These are phyloP conservation scores for Stellera chamaejasme DNA, from an alignment of 345 rosid species.

Conservation along the genomic window DNA sequence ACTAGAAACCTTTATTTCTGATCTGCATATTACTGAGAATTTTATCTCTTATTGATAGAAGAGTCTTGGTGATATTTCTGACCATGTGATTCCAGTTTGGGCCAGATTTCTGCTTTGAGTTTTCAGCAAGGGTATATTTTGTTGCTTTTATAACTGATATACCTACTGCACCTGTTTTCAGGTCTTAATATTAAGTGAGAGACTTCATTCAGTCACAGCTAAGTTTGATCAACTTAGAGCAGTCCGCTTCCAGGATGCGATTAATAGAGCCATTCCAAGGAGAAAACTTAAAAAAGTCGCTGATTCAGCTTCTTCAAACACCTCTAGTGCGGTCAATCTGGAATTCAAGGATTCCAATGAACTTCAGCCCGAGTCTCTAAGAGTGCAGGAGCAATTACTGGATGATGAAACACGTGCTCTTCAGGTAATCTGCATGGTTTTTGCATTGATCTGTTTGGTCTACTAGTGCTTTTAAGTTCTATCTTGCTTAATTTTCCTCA, in stretches of 20 bases:
- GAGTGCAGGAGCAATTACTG: conserved; percentile 62
- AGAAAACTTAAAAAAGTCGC: conserved; percentile 44
- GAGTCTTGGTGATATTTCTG: no score
- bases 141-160: conserved; percentile 7
- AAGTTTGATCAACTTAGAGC: conserved; percentile 87
- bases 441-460: neutral
- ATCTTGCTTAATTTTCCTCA: conserved; percentile 2
- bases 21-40: no score
- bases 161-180: conserved; percentile 20
- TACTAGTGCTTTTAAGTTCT: neutral
- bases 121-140: neutral
- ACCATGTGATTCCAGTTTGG: no score
- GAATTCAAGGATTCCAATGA: conserved; percentile 41
- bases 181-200: conserved; percentile 82
- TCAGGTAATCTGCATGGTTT: conserved; percentile 43
- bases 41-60: no score
- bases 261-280: conserved; percentile 68
- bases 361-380: conserved; percentile 41
- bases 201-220: conserved; percentile 78
- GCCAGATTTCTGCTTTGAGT: neutral
- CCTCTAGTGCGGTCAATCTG: conserved; percentile 21
- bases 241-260: conserved; percentile 82
- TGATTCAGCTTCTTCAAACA: conserved; percentile 32
- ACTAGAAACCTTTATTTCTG: no score
- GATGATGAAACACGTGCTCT: conserved; percentile 92